A percentile compares a stretch with the other conserved stretches of the same genome.
Evolutionary conservation across 805 yeast species (phyloP).

Genomic region (Tetrapisispora phaffii): DNA sequence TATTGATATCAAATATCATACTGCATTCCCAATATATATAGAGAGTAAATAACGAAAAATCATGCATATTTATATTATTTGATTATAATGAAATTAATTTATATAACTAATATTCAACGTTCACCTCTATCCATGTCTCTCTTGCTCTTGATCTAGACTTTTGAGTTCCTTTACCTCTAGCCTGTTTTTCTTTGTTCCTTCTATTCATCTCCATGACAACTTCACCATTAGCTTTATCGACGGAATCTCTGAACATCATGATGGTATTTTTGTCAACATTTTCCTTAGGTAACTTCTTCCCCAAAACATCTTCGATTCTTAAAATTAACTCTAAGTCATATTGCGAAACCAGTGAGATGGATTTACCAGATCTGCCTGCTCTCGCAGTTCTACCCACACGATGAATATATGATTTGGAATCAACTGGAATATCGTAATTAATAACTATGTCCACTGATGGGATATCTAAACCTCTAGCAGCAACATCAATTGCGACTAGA

Average conservation of each 20-base stretch:
- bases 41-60: neutral
- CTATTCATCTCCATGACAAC: slow-evolving; percentile 67
- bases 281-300: slow-evolving; percentile 78
- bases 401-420: slow-evolving; percentile 98
- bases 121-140: slow-evolving; percentile 41
- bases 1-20: no score
- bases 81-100: neutral
- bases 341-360: slow-evolving; percentile 56
- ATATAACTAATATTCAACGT: slow-evolving; percentile 13
- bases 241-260: slow-evolving; percentile 69
- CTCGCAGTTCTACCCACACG: no score
- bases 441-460: slow-evolving; percentile 75
- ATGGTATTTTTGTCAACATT: slow-evolving; percentile 69
- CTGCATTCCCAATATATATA: neutral
- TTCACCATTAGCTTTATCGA: slow-evolving; percentile 84
- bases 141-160: slow-evolving; percentile 31
- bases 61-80: neutral
- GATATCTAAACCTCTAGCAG: slow-evolving; percentile 93
- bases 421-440: slow-evolving; percentile 35
- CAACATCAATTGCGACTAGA: slow-evolving; percentile 87
- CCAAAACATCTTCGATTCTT: slow-evolving; percentile 79
- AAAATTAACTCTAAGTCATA: slow-evolving; percentile 73
- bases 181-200: slow-evolving; percentile 48
- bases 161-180: slow-evolving; percentile 33
- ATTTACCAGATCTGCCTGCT: slow-evolving; percentile 83